Evolutionary conservation across 1,139 yeast genomes (phyloP).

Genomic region (Geotrichum reessii): DNA sequence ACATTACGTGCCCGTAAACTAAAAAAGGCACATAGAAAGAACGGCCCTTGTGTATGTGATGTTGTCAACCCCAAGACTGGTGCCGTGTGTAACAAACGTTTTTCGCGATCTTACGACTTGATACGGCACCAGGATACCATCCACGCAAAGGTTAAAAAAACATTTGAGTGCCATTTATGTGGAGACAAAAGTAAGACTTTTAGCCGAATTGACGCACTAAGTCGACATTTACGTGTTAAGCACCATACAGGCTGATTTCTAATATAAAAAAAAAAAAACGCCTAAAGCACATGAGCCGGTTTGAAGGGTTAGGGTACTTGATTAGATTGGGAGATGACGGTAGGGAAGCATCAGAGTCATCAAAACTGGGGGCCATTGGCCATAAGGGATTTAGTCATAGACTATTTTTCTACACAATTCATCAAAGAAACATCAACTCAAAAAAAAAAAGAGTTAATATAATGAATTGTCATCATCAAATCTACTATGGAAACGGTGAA

Average conservation of each 20-base stretch:
- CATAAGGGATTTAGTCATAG: not conserved
- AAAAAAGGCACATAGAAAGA: not conserved
- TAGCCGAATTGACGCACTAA: slow-evolving; percentile 89
- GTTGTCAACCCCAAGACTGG: not conserved
- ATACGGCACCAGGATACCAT: slow-evolving; percentile 95
- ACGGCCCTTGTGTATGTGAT: not conserved
- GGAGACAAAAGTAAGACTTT: slow-evolving; percentile 72
- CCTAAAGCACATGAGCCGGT: too few relatives aligned
- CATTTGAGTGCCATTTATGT: slow-evolving; percentile 83
- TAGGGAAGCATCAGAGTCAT: not conserved
- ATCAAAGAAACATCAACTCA: not conserved
- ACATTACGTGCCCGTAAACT: not conserved
- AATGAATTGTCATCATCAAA: not conserved
- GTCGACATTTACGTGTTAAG: slow-evolving; percentile 86
- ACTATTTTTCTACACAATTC: not conserved
- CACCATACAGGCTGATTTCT: slow-evolving; percentile 44
- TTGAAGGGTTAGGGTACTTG: not conserved
- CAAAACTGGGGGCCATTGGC: not conserved
- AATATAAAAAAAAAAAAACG: too few relatives aligned
- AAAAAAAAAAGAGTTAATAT: too few relatives aligned
- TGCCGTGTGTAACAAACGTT: slow-evolving; percentile 59
- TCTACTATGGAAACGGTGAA: not conserved
- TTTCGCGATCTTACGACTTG: slow-evolving; percentile 90
- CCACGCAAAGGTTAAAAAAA: slow-evolving; percentile 81
- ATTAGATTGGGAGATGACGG: not conserved